Evolutionary conservation across 176 grass and related monocot genomes (phyloP).

Genomic region (Carex scoparia): DNA sequence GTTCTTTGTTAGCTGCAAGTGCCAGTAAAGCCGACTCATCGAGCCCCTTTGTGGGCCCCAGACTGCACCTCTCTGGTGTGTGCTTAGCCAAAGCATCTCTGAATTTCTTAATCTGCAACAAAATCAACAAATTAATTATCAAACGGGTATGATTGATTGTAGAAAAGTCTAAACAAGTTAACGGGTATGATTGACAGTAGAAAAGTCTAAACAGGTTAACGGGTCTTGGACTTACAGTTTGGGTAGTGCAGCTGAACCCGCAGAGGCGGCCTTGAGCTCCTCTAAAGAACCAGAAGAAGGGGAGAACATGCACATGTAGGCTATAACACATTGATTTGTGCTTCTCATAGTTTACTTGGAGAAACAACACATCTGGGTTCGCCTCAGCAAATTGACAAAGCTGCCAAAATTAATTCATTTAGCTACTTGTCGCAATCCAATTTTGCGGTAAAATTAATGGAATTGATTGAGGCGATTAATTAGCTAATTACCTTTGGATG

Average conservation of each 20-base stretch:
- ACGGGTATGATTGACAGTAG: neutral
- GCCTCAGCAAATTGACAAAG: slow-evolving; percentile 77
- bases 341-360: slow-evolving; percentile 88
- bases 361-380: slow-evolving; percentile 70
- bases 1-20: slow-evolving; percentile 75
- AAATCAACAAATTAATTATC: neutral
- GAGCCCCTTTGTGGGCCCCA: slow-evolving; percentile 62
- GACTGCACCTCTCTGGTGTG: slow-evolving; percentile 68
- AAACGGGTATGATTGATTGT: neutral
- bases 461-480: neutral
- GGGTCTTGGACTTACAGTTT: slow-evolving; percentile 54
- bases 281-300: slow-evolving; percentile 93
- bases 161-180: neutral
- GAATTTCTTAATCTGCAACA: slow-evolving; percentile 93
- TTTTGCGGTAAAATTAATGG: neutral
- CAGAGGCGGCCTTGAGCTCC: slow-evolving; percentile 76
- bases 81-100: slow-evolving; percentile 90
- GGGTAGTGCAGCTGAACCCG: slow-evolving; percentile 96
- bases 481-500: slow-evolving; percentile 70
- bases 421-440: neutral
- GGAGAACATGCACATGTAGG: slow-evolving; percentile 84
- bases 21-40: slow-evolving; percentile 71
- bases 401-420: slow-evolving; percentile 31
- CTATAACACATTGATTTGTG: slow-evolving; percentile 96
- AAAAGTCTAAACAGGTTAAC: neutral